Percentiles rank a stretch among this genome's conserved stretches.
These are phyloP conservation scores for Saccharomycodes ludwigii DNA, from an alignment of 805 yeast genomes.

Conservation along the genomic window DNA sequence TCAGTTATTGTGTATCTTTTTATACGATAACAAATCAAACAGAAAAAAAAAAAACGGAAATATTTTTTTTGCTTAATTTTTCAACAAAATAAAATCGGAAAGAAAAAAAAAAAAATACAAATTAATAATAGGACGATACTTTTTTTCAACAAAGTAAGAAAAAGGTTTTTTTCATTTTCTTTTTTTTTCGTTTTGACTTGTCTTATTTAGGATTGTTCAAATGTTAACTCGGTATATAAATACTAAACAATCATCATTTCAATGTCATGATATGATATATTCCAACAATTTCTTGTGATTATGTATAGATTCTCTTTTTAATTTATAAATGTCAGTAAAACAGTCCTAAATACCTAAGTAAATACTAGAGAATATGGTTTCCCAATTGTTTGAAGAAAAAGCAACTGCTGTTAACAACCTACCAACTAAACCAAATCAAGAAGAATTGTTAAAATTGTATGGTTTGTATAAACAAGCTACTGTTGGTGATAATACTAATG, in stretches of 20 bases:
- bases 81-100: neutral
- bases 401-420: slow-evolving; percentile 73
- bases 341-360: neutral
- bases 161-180: too few relatives aligned
- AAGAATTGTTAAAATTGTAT: slow-evolving; percentile 76
- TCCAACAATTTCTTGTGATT: too few relatives aligned
- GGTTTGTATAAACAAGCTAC: slow-evolving; percentile 96
- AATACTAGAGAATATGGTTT: slow-evolving; percentile 18
- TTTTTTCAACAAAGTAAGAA: too few relatives aligned
- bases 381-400: slow-evolving; percentile 27
- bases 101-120: neutral
- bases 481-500: slow-evolving; percentile 72
- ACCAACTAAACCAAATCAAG: slow-evolving; percentile 69
- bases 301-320: too few relatives aligned
- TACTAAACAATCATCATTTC: too few relatives aligned
- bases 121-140: neutral
- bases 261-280: too few relatives aligned
- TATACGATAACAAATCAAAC: neutral
- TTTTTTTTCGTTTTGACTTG: too few relatives aligned
- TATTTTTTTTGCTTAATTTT: neutral
- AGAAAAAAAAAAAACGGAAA: neutral
- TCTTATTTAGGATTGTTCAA: too few relatives aligned
- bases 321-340: too few relatives aligned
- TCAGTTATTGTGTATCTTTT: neutral
- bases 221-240: too few relatives aligned